These are phyloP conservation scores for Globisporangium recalcitrans DNA, from an alignment of 352 stramenopile genomes.

Conservation along the genomic window DNA sequence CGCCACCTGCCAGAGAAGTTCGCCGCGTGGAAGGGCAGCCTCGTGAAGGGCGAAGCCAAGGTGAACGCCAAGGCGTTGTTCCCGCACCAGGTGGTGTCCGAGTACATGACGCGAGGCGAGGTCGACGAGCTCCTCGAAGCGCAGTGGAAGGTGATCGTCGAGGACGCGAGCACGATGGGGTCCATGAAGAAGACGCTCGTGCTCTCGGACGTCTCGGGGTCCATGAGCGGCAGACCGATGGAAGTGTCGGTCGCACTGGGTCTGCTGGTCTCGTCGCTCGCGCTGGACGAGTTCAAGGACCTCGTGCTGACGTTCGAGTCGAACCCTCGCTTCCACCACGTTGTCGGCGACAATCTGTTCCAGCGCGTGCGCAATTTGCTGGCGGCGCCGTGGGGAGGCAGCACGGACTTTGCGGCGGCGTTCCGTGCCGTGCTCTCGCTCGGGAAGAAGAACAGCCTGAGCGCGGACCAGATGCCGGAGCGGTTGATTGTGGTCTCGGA, in stretches of 20 bases:
- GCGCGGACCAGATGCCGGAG: slow-evolving; percentile 42
- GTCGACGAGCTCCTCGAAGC: slow-evolving; percentile 41
- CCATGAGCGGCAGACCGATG: slow-evolving; percentile 33
- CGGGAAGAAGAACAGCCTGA: slow-evolving; percentile 27
- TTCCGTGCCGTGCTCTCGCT: slow-evolving; percentile 53
- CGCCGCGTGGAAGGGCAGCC: slow-evolving; percentile 24
- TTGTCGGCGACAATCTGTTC: slow-evolving; percentile 28
- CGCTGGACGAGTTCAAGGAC: slow-evolving; percentile 40
- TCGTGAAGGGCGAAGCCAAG: slow-evolving; percentile 33
- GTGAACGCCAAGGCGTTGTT: slow-evolving; percentile 41
- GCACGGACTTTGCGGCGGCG: slow-evolving; percentile 60
- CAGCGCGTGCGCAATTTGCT: slow-evolving; percentile 22
- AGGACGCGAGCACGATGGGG: slow-evolving; percentile 46
- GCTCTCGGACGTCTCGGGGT: slow-evolving; percentile 45
- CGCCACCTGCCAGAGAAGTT: slow-evolving; percentile 32
- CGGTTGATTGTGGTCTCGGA: slow-evolving; percentile 76
- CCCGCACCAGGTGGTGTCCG: slow-evolving; percentile 39
- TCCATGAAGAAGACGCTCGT: slow-evolving; percentile 34
- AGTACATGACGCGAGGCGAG: slow-evolving; percentile 25
- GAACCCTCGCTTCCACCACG: slow-evolving; percentile 31
- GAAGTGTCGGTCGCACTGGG: slow-evolving; percentile 40
- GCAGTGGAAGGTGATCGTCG: slow-evolving; percentile 41
- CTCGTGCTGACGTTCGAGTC: slow-evolving; percentile 54
- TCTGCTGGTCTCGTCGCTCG: slow-evolving; percentile 36
- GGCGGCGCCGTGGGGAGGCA: slow-evolving; percentile 34